These are phyloP conservation scores for Colletotrichum camelliae DNA, from an alignment of 2,329 filamentous ascomycete species.

Conservation along the genomic window DNA sequence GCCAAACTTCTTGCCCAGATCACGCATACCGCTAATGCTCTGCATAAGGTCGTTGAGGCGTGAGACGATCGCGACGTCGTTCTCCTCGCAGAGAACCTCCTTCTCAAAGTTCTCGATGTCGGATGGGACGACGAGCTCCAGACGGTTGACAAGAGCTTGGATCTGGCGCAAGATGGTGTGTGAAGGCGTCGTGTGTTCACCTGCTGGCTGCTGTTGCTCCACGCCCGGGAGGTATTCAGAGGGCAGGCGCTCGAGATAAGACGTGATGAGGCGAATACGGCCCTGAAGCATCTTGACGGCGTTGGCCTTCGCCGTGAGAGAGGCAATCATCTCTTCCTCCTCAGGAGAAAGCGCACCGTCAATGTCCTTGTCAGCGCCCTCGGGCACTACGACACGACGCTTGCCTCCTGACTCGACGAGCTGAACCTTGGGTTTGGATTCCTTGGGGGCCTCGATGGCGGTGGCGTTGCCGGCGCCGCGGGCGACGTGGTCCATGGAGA, in stretches of 20 bases:
- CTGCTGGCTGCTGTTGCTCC: slow-evolving; percentile 34
- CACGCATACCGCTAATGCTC: slow-evolving; percentile 72
- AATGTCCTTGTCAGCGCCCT: slow-evolving; percentile 31
- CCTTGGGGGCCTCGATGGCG: slow-evolving; percentile 50
- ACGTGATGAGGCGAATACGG: slow-evolving; percentile 72
- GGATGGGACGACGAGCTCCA: slow-evolving; percentile 80
- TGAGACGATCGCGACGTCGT: slow-evolving; percentile 81
- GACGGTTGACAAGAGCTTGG: slow-evolving; percentile 81
- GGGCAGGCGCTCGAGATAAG: slow-evolving; percentile 79
- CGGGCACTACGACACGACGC: slow-evolving; percentile 38
- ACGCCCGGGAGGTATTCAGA: slow-evolving; percentile 63
- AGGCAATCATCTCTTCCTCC: slow-evolving; percentile 66
- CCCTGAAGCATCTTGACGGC: slow-evolving; percentile 92
- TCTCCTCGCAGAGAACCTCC: slow-evolving; percentile 78
- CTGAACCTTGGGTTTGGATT: slow-evolving; percentile 43
- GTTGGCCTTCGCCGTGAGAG: slow-evolving; percentile 86
- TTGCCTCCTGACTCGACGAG: slow-evolving; percentile 56
- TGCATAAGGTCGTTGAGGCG: slow-evolving; percentile 79
- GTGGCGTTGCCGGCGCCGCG: slow-evolving; percentile 83
- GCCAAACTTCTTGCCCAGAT: slow-evolving; percentile 76
- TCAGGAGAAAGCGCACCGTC: slow-evolving; percentile 55
- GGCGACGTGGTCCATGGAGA: slow-evolving; percentile 92
- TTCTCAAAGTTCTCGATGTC: slow-evolving; percentile 68
- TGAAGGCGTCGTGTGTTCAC: slow-evolving; percentile 52
- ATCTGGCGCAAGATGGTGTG: slow-evolving; percentile 85